Base-by-base conservation (phyloP, 1,284 basidiomycete genomes). In the Wolfiporia cocos region DNA sequence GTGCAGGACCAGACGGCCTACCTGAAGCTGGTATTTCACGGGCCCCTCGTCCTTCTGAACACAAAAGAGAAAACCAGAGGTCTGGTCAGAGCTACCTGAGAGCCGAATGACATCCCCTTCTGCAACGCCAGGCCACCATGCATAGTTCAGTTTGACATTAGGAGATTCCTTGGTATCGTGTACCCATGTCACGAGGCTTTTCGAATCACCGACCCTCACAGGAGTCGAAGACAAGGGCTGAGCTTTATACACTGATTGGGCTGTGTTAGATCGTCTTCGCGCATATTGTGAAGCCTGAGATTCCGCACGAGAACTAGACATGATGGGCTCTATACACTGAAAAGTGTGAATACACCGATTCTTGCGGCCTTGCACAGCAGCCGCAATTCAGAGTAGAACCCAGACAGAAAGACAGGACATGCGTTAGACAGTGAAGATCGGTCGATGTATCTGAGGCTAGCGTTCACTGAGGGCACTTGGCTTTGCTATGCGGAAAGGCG, bases 61-160 rank as follows among this genome's bases (percentile, higher is more conserved):
- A 18, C 73, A 68, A 57, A 87, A 86, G 28, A 89, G 63, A 50
- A 83, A 81, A 0, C 74, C 76, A 4, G 65, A 61, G n/a, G 67
- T 65, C 6, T 73, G 68, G 17, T 67, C 61, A 26, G 66, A 63
- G 35, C 65, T 63, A 28, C 63, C 63, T 32, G 66, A 70, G 9
- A 87, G 73, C 42, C 73, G 70, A 29, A 89, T 56, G 54, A 86
- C 64, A 54, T 89, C 86, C 7, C 86, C 86, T 51, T 83, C 81
- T 32, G 66, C 65, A 35, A 86, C 79, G 2, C 86, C 86, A 14
- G 82, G 81, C 81, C 84, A 88, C 56, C 70, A 77, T 15, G 74
- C 65, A 37, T 81, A 78, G 50, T 89, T 88, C 55, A 90, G 70
- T 12, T 77, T 68, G 39, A 86, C 77, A 22, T 65, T 65, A 4